These are phyloP conservation scores for Metarhizium album DNA, from an alignment of 2,329 filamentous ascomycete genomes.

Conservation along the genomic window DNA sequence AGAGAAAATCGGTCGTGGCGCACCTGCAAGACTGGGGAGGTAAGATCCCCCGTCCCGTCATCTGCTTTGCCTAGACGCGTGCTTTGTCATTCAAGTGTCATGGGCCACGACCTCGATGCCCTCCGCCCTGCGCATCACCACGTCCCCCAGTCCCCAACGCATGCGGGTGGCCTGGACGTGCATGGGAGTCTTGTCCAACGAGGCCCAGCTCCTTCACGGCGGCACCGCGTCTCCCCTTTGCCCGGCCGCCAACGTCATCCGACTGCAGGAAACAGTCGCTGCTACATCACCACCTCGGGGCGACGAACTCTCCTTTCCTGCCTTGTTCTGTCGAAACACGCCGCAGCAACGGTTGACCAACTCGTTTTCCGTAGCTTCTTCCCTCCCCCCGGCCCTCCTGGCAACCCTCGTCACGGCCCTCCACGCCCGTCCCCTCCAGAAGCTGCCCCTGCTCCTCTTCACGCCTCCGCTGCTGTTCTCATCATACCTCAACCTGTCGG, in stretches of 20 bases:
- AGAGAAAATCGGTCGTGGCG: conserved; percentile 22
- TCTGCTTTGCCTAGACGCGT: background rate
- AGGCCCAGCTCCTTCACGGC: no score
- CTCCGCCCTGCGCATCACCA: background rate
- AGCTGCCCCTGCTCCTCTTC: conserved; percentile 40
- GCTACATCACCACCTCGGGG: no score
- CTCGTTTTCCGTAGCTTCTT: conserved; percentile 30
- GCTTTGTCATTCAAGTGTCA: background rate
- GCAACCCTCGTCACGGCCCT: conserved; percentile 46
- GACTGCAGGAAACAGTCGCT: no score
- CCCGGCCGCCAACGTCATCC: background rate
- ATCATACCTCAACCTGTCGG: conserved; percentile 49
- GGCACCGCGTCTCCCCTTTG: background rate
- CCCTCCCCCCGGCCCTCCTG: conserved; percentile 43
- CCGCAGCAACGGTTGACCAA: background rate
- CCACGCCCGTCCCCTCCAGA: conserved; percentile 42
- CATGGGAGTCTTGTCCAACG: background rate
- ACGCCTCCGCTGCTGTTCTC: conserved; percentile 31
- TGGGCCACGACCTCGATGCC: background rate
- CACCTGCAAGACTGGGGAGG: conserved; percentile 37
- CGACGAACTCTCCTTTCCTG: no score
- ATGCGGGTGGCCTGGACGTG: background rate
- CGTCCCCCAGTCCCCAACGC: background rate
- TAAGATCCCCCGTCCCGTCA: conserved; percentile 22
- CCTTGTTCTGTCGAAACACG: background rate